phyloP scores from a whole-genome alignment of 305 asterid species.

The Coffea humblotiana region DNA sequence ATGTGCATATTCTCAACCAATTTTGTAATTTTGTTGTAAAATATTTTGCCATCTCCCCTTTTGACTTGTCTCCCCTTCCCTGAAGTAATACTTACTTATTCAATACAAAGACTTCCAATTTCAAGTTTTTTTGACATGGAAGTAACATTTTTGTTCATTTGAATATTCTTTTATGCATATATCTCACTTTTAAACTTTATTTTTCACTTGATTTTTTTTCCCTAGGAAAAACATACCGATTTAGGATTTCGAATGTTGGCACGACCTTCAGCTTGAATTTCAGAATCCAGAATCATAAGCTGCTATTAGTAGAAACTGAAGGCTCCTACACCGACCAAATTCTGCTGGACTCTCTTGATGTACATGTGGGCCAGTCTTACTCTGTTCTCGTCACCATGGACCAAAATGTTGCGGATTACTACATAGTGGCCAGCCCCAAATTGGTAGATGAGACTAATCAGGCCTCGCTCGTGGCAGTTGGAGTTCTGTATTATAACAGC shows the following conservation, averaged over 20 bases:
- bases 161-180: not conserved
- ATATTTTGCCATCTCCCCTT: too few relatives aligned
- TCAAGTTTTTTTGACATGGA: too few relatives aligned
- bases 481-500: conserved; percentile 45
- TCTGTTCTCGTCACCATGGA: conserved; percentile 53
- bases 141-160: not conserved
- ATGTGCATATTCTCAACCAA: too few relatives aligned
- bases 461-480: conserved; percentile 41
- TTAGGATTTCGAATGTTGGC: conserved; percentile 59
- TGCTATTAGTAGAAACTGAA: conserved; percentile 68
- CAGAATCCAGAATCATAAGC: conserved; percentile 48
- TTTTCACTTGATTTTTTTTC: not conserved
- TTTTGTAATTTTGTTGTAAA: too few relatives aligned
- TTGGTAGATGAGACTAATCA: conserved; percentile 8
- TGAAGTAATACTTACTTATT: not conserved
- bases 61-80: too few relatives aligned
- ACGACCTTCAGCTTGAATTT: conserved; percentile 49
- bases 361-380: conserved; percentile 75
- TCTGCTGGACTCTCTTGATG: conserved; percentile 49
- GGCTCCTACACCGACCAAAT: conserved; percentile 65
- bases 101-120: too few relatives aligned
- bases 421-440: conserved; percentile 59
- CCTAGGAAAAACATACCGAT: conserved; percentile 50
- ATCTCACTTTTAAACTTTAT: not conserved
- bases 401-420: conserved; percentile 49